A percentile compares a stretch with the other conserved stretches of the same genome.
Conservation (phyloP, 495 filamentous ascomycete species). For the Hypoxylon subgilvum region DNA sequence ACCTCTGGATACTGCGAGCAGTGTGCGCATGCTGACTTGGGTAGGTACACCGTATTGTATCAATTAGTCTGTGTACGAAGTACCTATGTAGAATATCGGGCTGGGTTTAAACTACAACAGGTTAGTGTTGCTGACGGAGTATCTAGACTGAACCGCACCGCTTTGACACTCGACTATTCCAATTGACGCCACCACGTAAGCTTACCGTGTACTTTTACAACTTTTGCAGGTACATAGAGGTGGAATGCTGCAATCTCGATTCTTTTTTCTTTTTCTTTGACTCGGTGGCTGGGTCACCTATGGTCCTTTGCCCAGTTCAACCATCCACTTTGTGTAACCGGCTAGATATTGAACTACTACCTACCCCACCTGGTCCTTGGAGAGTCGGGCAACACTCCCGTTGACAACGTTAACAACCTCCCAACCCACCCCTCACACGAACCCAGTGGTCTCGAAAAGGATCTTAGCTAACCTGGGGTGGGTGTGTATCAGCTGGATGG, state of each 20-base stretch:
- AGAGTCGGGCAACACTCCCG: too few relatives aligned
- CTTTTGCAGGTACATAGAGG: too few relatives aligned
- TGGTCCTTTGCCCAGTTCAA: too few relatives aligned
- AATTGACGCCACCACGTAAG: conserved; percentile 1
- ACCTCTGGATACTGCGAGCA: conserved; percentile 3
- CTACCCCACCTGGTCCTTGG: neutral
- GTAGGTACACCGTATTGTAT: too few relatives aligned
- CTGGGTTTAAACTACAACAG: neutral
- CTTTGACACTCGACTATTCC: conserved; percentile 12
- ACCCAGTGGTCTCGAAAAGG: neutral
- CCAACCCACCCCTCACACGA: neutral
- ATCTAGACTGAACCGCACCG: too few relatives aligned
- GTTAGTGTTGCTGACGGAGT: conserved; percentile 21
- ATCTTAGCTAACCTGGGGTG: neutral
- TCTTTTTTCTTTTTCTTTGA: too few relatives aligned
- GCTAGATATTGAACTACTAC: too few relatives aligned
- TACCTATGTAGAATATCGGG: neutral
- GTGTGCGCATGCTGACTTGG: too few relatives aligned
- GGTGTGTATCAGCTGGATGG: neutral
- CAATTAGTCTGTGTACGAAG: too few relatives aligned
- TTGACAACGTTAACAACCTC: neutral
- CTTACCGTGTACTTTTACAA: neutral
- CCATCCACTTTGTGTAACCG: too few relatives aligned
- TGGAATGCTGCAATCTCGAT: too few relatives aligned
- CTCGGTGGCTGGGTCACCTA: too few relatives aligned